Evolutionary conservation across 78 protist genomes (phyloP).

Genomic region (Parvularia atlantis): DNA sequence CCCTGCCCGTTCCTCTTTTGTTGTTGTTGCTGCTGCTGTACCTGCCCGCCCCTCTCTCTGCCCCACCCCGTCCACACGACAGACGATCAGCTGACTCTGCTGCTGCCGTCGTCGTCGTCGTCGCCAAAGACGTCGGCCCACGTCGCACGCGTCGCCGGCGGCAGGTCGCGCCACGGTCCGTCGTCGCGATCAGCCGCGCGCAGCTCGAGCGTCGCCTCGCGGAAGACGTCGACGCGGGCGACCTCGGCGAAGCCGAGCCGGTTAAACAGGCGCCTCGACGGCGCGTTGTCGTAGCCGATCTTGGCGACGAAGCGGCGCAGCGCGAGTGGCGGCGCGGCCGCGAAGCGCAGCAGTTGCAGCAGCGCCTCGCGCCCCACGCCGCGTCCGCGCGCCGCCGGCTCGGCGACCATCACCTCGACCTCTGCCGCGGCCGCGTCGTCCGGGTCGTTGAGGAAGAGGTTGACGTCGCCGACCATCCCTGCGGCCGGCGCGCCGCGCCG

Average conservation of each 20-base stretch:
- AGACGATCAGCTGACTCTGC: too few relatives aligned
- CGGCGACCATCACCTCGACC: slow-evolving; percentile 36
- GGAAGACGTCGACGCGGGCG: slow-evolving; percentile 30
- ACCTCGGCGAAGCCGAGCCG: slow-evolving; percentile 17
- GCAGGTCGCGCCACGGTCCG: too few relatives aligned
- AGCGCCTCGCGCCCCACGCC: slow-evolving; percentile 57
- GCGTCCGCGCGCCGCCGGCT: slow-evolving; percentile 27
- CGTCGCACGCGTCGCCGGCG: too few relatives aligned
- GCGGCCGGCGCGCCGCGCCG: background rate
- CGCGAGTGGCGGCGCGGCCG: background rate
- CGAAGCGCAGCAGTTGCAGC: slow-evolving; percentile 22
- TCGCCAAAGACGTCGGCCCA: too few relatives aligned
- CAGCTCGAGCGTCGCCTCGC: slow-evolving; percentile 20
- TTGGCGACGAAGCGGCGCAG: slow-evolving; percentile 23
- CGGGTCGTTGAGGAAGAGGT: slow-evolving; percentile 49
- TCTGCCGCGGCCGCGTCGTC: slow-evolving; percentile 44
- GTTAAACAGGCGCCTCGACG: slow-evolving; percentile 16
- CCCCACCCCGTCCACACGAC: too few relatives aligned
- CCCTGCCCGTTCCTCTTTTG: too few relatives aligned
- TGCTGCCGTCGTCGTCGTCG: too few relatives aligned
- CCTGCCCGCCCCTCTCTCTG: too few relatives aligned
- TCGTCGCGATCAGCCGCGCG: too few relatives aligned
- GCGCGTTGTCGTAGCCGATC: slow-evolving; percentile 26
- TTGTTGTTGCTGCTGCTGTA: too few relatives aligned
- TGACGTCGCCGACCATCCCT: slow-evolving; percentile 78